phyloP scores from a whole-genome alignment of 2,329 filamentous ascomycete species.

The Exophiala mesophila region DNA sequence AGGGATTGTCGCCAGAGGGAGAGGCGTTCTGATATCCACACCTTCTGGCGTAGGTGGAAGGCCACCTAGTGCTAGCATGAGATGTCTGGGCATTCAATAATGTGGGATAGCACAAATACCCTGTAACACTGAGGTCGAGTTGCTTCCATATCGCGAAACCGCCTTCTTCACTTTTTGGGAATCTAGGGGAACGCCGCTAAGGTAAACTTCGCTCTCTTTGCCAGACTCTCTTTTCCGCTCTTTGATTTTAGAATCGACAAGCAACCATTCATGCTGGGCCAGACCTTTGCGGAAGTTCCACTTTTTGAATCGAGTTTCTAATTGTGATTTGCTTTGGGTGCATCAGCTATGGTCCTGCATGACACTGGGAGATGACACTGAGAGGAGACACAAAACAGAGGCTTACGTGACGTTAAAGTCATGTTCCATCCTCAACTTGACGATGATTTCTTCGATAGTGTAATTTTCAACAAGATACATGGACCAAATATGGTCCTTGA shows the following conservation, averaged over 20 bases:
- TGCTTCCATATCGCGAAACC: not conserved
- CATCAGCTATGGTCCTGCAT: not conserved
- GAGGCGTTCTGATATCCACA: not conserved
- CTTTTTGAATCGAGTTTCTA: slow-evolving; percentile 4
- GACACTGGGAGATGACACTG: too few species aligned
- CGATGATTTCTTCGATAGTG: not conserved
- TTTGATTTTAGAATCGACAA: slow-evolving; percentile 2
- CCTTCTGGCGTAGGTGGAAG: slow-evolving; percentile 1
- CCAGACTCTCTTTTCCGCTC: slow-evolving; percentile 6
- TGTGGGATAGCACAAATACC: not conserved
- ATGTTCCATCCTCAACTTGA: not conserved
- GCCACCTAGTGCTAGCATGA: not conserved
- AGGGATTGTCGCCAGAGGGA: not conserved
- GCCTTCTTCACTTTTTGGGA: slow-evolving; percentile 2
- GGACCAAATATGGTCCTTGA: not conserved
- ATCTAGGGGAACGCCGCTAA: not conserved
- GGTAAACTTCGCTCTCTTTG: slow-evolving; percentile 7
- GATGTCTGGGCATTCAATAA: not conserved
- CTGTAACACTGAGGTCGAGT: not conserved
- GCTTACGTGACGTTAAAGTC: not conserved
- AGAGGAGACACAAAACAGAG: too few species aligned
- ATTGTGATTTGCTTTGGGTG: slow-evolving; percentile 4
- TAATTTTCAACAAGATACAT: not conserved
- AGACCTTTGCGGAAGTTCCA: slow-evolving; percentile 8
- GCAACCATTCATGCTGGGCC: slow-evolving; percentile 7